Conservation (phyloP, 2,329 filamentous ascomycete species). For the Beauveria brongniartii region DNA sequence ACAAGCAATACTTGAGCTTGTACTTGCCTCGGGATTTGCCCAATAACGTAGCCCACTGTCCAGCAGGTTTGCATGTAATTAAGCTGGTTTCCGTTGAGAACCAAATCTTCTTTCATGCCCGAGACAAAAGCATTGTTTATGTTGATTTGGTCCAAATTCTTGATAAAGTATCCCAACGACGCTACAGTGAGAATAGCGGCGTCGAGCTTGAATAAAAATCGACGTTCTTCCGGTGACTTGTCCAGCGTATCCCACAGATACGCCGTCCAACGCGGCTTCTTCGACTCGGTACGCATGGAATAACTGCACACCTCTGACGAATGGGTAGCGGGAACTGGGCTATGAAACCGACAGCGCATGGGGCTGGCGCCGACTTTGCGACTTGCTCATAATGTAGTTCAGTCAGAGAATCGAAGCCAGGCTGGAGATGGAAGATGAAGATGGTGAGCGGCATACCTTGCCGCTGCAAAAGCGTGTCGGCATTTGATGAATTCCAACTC, state of each 20-base stretch:
- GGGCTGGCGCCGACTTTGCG: background rate
- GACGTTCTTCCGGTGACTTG: slow-evolving; percentile 23
- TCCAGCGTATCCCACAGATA: slow-evolving; percentile 30
- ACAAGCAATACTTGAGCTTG: background rate
- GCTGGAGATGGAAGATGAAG: background rate
- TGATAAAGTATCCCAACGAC: slow-evolving; percentile 26
- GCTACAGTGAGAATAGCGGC: slow-evolving; percentile 27
- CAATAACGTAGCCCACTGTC: slow-evolving; percentile 52
- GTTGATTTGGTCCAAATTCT: slow-evolving; percentile 31
- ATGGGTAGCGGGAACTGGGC: background rate
- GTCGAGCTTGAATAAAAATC: slow-evolving; percentile 27
- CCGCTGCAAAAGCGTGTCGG: background rate
- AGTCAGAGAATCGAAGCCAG: background rate
- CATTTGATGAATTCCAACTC: background rate
- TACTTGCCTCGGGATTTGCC: slow-evolving; percentile 25
- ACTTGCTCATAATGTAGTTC: background rate
- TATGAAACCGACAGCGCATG: background rate
- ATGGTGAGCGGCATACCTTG: background rate
- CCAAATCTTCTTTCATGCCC: slow-evolving; percentile 36
- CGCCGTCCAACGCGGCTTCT: slow-evolving; percentile 23
- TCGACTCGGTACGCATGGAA: background rate
- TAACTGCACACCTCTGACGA: background rate
- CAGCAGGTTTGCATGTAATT: slow-evolving; percentile 46
- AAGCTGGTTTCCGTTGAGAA: slow-evolving; percentile 39
- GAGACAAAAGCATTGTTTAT: slow-evolving; percentile 37